These are phyloP conservation scores for Glycine tomentella DNA, from an alignment of 306 rosid species.

Conservation along the genomic window DNA sequence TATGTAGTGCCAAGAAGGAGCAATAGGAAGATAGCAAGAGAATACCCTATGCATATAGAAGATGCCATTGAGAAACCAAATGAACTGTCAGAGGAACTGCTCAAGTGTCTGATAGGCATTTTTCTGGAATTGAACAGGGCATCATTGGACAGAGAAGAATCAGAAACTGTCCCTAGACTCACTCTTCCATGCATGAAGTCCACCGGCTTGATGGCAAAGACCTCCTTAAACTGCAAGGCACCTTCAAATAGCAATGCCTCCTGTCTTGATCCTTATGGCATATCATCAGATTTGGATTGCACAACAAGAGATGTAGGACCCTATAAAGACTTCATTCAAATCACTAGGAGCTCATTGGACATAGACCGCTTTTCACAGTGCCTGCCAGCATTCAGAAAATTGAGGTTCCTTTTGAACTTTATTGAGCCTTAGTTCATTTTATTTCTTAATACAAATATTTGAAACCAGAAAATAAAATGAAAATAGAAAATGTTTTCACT, in stretches of 20 bases:
- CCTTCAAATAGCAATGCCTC: conserved; percentile 63
- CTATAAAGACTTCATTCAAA: conserved; percentile 79
- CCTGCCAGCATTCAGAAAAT: conserved; percentile 56
- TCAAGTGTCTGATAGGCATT: conserved; percentile 71
- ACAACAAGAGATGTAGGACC: conserved; percentile 73
- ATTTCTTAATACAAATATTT: background rate
- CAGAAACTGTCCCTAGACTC: conserved; percentile 66
- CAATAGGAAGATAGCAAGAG: conserved; percentile 54
- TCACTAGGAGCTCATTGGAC: conserved; percentile 65
- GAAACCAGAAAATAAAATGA: background rate
- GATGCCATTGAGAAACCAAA: conserved; percentile 68
- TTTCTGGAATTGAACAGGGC: conserved; percentile 77
- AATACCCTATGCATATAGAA: conserved; percentile 43
- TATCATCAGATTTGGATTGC: conserved; percentile 69
- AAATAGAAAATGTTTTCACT: background rate
- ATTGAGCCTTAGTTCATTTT: background rate
- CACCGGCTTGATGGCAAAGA: conserved; percentile 63
- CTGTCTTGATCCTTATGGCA: conserved; percentile 70
- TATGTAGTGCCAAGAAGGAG: conserved; percentile 63
- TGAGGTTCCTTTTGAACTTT: conserved; percentile 58
- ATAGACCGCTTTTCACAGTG: conserved; percentile 58
- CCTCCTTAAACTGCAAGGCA: conserved; percentile 70
- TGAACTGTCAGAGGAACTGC: conserved; percentile 80
- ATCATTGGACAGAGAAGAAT: conserved; percentile 63
- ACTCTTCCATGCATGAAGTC: conserved; percentile 79